Conservation (phyloP, 768 basidiomycete genomes). For the Leucocoprinus sp. region DNA sequence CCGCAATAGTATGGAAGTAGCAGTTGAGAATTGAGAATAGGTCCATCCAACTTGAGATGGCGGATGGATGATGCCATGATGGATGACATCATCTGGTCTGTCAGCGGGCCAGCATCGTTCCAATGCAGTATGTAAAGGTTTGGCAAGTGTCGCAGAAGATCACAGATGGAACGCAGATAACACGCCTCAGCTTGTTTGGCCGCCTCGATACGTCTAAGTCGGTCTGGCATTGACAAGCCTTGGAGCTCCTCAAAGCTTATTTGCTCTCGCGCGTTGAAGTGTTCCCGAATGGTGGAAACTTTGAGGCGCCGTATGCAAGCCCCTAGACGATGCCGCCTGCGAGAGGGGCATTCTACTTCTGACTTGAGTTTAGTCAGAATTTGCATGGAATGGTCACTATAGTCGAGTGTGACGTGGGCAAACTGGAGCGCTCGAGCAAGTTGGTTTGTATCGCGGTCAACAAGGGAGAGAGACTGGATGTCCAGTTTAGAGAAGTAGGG, state of each 20-base stretch:
- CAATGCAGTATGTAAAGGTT: slow-evolving; percentile 24
- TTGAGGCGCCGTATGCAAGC: slow-evolving; percentile 18
- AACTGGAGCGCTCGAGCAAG: slow-evolving; percentile 19
- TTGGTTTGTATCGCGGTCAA: slow-evolving; percentile 21
- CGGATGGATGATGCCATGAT: slow-evolving; percentile 15
- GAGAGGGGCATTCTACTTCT: not conserved
- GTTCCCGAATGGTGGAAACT: slow-evolving; percentile 5
- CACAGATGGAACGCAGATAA: slow-evolving; percentile 10
- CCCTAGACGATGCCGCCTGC: slow-evolving; percentile 8
- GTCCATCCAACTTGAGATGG: slow-evolving; percentile 19
- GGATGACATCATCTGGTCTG: slow-evolving; percentile 12
- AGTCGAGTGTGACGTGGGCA: slow-evolving; percentile 16
- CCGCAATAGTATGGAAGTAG: not conserved
- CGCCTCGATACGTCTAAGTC: not conserved
- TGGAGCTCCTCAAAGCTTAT: not conserved
- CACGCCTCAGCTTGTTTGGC: not conserved
- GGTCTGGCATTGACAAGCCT: not conserved
- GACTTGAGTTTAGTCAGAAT: slow-evolving; percentile 8
- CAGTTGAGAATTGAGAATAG: slow-evolving; percentile 3
- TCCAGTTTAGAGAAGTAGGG: slow-evolving; percentile 19
- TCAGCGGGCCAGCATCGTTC: slow-evolving; percentile 13
- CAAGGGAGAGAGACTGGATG: slow-evolving; percentile 18
- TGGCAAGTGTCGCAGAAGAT: slow-evolving; percentile 14
- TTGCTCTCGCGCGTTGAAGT: slow-evolving; percentile 3
- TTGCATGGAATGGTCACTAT: slow-evolving; percentile 5